Evolutionary conservation across 2,329 filamentous ascomycete species (phyloP), one percentile per base, ranked within the genome.

Genomic region (Gliomastix tumulicola): DNA sequence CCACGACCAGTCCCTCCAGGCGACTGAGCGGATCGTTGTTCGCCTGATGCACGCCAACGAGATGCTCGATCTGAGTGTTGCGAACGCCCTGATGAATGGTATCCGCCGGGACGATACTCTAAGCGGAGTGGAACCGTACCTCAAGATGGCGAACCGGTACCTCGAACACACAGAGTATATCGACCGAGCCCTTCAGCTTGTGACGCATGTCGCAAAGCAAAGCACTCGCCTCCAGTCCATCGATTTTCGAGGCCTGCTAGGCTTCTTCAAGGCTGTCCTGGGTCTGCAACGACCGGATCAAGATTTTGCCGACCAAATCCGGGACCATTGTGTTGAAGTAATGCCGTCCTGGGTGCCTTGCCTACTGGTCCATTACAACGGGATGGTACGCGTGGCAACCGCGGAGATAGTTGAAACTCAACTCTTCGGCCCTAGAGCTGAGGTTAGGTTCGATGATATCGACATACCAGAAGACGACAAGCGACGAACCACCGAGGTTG

Each of bases 111-210:
- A 60, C 22, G 51, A 49, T 3, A 50, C 56, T 12, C 53, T 49
- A 15, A 59, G 70, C 15, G 61, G 63, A 21, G 62, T 73, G 43
- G 62, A 66, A 13, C 71, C 77, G 2, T 84, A 71, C 47, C 61
- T 86, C 15, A 68, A 71, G n/a, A 72, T 69, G 13, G 72, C 74
- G 4, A 50, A 68, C 21, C 52, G 65, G 1, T 84, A 80, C 47
- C 71, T 78, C 22, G 57, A 60, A 28, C 42, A 51, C 34, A 69
- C 64, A 19, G 49, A 51, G 17, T 54, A 58, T 4, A 28, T 51
- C 3, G 49, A 54, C 0, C 45, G 55, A 30, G 57, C 68, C 3
- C 47, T 56, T 21, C 49, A 45, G 4, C 57, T 77, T 30, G 57
- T 71, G 18, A 44, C 49, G 3, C 62, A 74, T 44, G 50, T 76